phyloP scores from a whole-genome alignment of 2,329 filamentous ascomycete genomes.

The Colletotrichum graminicola region DNA sequence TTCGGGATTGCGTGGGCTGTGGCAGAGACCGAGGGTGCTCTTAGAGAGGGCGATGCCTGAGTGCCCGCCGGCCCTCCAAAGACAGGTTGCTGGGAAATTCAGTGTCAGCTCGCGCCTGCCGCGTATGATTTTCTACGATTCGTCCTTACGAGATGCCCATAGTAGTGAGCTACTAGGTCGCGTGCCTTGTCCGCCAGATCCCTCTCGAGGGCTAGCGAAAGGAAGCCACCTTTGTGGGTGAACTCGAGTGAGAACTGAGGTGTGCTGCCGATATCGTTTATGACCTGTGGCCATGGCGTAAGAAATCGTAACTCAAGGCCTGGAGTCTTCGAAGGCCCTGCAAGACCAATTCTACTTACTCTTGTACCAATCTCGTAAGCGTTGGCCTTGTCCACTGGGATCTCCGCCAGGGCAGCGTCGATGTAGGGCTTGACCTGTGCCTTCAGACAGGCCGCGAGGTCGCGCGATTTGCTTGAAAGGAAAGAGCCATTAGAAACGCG shows the following conservation, averaged over 20 bases:
- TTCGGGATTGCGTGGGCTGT: background rate
- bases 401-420: constrained; percentile 43
- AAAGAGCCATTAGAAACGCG: constrained; percentile 45
- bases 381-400: constrained; percentile 46
- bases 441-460: constrained; percentile 46
- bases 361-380: constrained; percentile 48
- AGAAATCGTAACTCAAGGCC: background rate
- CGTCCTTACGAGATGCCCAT: constrained; percentile 12
- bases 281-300: constrained; percentile 16
- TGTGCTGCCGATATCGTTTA: constrained; percentile 7
- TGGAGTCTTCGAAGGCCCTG: background rate
- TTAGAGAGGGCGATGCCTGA: background rate
- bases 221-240: constrained; percentile 20
- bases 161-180: constrained; percentile 5
- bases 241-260: constrained; percentile 13
- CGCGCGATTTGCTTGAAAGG: constrained; percentile 29
- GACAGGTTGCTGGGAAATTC: background rate
- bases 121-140: background rate
- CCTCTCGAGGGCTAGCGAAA: constrained; percentile 13
- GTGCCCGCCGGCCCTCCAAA: background rate
- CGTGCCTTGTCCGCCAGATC: constrained; percentile 17
- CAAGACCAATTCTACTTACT: constrained; percentile 45
- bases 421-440: constrained; percentile 52
- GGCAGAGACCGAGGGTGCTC: background rate
- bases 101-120: constrained; percentile 13